Percentiles rank a stretch among this genome's conserved stretches.
Evolutionary conservation across 352 stramenopile genomes (phyloP).

Genomic region (Pythium phragmiticola): DNA sequence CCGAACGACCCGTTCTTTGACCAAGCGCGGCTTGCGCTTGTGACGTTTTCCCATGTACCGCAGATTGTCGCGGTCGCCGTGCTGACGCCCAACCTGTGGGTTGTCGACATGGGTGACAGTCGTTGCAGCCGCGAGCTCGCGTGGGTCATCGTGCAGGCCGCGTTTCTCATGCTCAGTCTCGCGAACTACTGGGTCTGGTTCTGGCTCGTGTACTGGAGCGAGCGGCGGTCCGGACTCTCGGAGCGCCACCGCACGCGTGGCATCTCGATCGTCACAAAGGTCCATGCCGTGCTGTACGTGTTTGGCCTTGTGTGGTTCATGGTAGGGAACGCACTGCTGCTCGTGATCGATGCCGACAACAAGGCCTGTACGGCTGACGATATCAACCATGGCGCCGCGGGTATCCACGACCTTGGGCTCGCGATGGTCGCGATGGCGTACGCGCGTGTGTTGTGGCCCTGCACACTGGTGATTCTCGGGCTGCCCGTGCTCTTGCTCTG

Average conservation of each 20-base stretch:
- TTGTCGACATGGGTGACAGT: conserved; percentile 18
- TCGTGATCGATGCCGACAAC: conserved; percentile 25
- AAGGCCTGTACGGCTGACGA: conserved; percentile 12
- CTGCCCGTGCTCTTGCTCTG: conserved; percentile 21
- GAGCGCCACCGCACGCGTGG: conserved; percentile 8
- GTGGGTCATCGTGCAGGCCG: conserved; percentile 26
- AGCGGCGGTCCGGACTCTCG: conserved; percentile 7
- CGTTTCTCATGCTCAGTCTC: conserved; percentile 20
- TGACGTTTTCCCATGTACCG: conserved; percentile 19
- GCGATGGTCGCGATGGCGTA: conserved; percentile 24
- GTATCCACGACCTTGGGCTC: conserved; percentile 22
- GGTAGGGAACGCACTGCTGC: conserved; percentile 24
- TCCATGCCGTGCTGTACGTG: conserved; percentile 23
- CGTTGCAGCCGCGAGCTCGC: conserved; percentile 25
- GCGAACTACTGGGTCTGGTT: conserved; percentile 29
- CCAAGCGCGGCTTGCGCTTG: conserved; percentile 16
- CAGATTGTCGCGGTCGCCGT: conserved; percentile 21
- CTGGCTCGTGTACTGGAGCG: conserved; percentile 28
- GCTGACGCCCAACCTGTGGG: conserved; percentile 24
- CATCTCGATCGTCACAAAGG: conserved; percentile 18
- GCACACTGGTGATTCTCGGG: conserved; percentile 22
- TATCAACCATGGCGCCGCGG: not conserved
- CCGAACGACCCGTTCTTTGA: conserved; percentile 30
- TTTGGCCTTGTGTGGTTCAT: conserved; percentile 29
- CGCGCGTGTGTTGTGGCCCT: conserved; percentile 28